These are phyloP conservation scores for Eucalyptus cladocalyx DNA, from an alignment of 345 rosid genomes.

Conservation along the genomic window DNA sequence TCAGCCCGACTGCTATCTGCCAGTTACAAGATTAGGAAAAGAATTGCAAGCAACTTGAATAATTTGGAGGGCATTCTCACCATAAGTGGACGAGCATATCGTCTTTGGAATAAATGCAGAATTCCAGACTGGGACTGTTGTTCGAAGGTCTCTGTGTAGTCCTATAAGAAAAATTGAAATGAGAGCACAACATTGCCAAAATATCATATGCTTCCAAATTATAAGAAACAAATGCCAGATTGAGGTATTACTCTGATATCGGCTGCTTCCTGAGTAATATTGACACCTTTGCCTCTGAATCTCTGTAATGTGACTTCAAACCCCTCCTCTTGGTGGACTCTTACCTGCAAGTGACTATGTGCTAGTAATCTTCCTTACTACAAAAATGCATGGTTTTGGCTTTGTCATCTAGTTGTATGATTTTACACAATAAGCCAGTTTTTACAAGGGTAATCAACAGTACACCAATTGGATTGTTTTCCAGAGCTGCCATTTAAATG, in stretches of 20 bases:
- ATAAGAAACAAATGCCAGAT: background rate
- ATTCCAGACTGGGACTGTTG: constrained; percentile 3
- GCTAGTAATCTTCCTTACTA: background rate
- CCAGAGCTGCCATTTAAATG: background rate
- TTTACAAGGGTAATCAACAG: background rate
- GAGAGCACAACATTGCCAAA: background rate
- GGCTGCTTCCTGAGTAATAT: constrained; percentile 38
- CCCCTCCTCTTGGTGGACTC: constrained; percentile 13
- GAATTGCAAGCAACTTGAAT: background rate
- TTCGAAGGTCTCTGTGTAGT: constrained; percentile 7
- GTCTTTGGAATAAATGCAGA: constrained; percentile 22
- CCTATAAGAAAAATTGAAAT: background rate
- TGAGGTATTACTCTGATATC: constrained; percentile 16
- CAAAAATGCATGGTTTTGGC: background rate
- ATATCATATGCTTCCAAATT: background rate
- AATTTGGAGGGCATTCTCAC: background rate
- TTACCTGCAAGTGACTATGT: constrained; percentile 11
- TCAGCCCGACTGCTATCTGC: constrained; percentile 47
- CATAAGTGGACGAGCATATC: background rate
- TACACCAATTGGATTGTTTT: background rate
- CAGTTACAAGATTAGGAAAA: background rate
- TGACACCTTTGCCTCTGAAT: constrained; percentile 27
- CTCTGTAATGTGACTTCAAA: constrained; percentile 20
- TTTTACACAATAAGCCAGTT: background rate
- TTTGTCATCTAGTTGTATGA: background rate